These are phyloP conservation scores for Saposhnikovia divaricata DNA, from an alignment of 129 eudicot genomes.

Conservation along the genomic window DNA sequence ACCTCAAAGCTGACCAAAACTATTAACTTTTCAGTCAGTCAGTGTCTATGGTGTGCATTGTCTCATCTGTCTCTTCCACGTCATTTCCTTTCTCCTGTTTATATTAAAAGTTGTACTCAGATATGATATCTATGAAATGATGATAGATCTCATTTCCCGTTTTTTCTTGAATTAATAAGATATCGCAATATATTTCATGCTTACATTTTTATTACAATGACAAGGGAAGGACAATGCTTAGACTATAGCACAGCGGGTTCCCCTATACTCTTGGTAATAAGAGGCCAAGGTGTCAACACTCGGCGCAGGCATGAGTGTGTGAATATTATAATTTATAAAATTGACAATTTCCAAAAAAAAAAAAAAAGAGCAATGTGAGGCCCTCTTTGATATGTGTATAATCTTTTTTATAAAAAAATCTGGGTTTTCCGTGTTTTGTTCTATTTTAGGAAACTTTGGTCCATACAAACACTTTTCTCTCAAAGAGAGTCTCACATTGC, in stretches of 20 bases:
- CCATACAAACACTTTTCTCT: background rate
- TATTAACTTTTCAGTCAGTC: background rate
- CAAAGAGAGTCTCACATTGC: too few relatives aligned
- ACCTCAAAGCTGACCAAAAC: background rate
- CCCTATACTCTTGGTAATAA: background rate
- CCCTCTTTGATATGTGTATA: background rate
- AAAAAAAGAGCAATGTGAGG: background rate
- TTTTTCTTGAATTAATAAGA: background rate
- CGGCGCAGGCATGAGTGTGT: background rate
- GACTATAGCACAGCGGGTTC: background rate
- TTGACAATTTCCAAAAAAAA: background rate
- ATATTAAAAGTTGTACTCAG: background rate
- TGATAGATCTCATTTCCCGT: background rate
- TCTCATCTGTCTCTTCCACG: background rate
- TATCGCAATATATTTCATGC: background rate
- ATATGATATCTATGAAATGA: background rate
- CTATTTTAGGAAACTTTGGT: background rate
- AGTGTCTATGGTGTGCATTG: background rate
- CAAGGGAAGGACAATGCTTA: background rate
- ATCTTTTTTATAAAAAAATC: background rate
- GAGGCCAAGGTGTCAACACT: background rate
- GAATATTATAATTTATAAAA: background rate
- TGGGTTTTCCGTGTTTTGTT: background rate
- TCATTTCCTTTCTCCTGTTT: background rate
- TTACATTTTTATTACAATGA: background rate